Evolutionary conservation across 2,329 filamentous ascomycete species (phyloP).

Genomic region (Claviceps sp.): DNA sequence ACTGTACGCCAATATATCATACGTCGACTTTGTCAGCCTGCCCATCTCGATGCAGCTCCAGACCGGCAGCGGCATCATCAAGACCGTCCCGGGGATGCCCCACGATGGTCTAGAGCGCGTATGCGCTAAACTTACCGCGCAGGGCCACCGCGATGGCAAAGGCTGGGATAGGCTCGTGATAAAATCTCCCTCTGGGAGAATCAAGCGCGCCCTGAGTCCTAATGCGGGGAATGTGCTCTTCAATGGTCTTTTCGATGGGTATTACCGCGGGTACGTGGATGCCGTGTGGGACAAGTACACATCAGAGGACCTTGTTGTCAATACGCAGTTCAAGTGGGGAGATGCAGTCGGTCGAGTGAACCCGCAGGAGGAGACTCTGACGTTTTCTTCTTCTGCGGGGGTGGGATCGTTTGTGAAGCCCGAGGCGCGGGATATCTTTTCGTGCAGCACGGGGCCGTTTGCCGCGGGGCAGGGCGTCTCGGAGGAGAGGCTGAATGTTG

Average conservation of each 20-base stretch:
- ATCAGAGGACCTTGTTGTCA: constrained; percentile 29
- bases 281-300: constrained; percentile 38
- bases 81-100: constrained; percentile 36
- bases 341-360: constrained; percentile 29
- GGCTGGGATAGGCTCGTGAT: constrained; percentile 41
- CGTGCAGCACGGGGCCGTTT: constrained; percentile 45
- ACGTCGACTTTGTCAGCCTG: constrained; percentile 61
- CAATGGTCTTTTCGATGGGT: constrained; percentile 31
- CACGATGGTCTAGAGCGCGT: constrained; percentile 31
- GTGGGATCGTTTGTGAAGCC: constrained; percentile 36
- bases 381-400: constrained; percentile 19
- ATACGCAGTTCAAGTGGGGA: constrained; percentile 42
- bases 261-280: constrained; percentile 37
- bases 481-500: constrained; percentile 45
- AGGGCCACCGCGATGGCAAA: constrained; percentile 31
- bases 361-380: constrained; percentile 19
- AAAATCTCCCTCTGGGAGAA: constrained; percentile 20
- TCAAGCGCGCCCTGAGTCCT: constrained; percentile 39
- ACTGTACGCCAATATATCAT: constrained; percentile 56
- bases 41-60: constrained; percentile 46
- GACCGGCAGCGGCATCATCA: constrained; percentile 29
- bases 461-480: constrained; percentile 26
- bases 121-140: constrained; percentile 29
- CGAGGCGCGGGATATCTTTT: constrained; percentile 35
- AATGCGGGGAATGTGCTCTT: constrained; percentile 34